Base-by-base conservation (phyloP, 148 eudicot species). In the Camellia sinensis region DNA sequence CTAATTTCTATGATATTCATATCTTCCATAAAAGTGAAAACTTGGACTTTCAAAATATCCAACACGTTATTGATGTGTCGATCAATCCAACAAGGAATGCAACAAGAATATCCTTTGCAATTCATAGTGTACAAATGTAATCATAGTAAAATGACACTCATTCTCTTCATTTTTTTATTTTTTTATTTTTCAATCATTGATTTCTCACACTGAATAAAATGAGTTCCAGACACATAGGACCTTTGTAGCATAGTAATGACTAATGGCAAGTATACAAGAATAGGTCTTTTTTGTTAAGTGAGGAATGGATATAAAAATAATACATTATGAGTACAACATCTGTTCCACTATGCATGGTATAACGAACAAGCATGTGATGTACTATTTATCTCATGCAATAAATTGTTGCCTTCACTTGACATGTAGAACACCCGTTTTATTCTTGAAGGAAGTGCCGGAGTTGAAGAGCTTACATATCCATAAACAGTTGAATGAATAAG, bases 381-480 rank as follows among this genome's bases (percentile, higher is more conserved):
- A 84, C 71, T 77, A 85, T 75, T 87, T 79, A 93, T 97, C 99
- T 93, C 94, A 61, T 95, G 97, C 83, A 93, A 86, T 79, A 87
- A 87, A 82, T 90, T 93, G 81, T 84, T 78, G 73, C 97, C 99
- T 84, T 93, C 99, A 83, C 97, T 95, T 78, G 99, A 95, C 97
- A 93, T 93, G 91, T 95, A 95, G 81, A 95, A 93, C 29, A 95
- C 94, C 82, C 94, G 89, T 91, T 93, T 95, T 82, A 95, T 93
- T 84, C 90, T 91, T 80, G 95, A 92, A 83, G 92, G 93, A 78
- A 96, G 93, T 45, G 85, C 82, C 68, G 89, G 87, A 76, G 62
- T 82, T 66, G 89, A 87, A 80, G 85, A 71, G 80, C 66, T 73
- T 66, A 79, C 85, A 98, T 96, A 75, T 76, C 53, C 71, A 81